Evolutionary conservation across 2,329 filamentous ascomycete species (phyloP).

Genomic region (Cercospora beticola): DNA sequence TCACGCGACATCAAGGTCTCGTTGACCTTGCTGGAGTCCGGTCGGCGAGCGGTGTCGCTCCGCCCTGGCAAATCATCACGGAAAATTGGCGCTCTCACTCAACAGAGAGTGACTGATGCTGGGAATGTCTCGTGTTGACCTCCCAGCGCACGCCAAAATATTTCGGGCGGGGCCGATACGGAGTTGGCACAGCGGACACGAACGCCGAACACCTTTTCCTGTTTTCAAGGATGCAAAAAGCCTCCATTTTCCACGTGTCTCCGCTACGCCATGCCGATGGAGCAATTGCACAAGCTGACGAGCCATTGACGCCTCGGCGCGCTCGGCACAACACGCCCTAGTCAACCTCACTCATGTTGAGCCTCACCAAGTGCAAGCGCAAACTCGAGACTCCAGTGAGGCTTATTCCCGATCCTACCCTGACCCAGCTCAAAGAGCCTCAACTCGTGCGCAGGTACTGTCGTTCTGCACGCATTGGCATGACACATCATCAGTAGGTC

Average conservation of each 20-base stretch:
- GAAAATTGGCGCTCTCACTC: background rate
- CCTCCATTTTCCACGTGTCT: background rate
- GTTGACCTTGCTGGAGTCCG: background rate
- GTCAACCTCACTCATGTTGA: background rate
- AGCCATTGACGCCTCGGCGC: background rate
- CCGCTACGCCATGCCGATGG: background rate
- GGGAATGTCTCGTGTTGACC: background rate
- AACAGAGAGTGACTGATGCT: background rate
- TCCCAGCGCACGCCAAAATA: background rate
- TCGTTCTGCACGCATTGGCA: background rate
- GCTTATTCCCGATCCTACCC: background rate
- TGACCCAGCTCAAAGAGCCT: background rate
- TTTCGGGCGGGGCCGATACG: slow-evolving; percentile 11
- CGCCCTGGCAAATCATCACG: background rate
- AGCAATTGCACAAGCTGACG: background rate
- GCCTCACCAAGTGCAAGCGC: background rate
- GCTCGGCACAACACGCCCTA: background rate
- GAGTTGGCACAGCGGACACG: background rate
- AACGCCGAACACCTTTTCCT: slow-evolving; percentile 9
- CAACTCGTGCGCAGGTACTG: background rate
- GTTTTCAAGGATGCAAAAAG: background rate
- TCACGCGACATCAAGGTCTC: background rate
- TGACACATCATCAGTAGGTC: slow-evolving; percentile 50
- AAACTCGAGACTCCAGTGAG: background rate
- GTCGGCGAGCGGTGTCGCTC: background rate